Conservation (phyloP, 2,329 filamentous ascomycete species). For the Neonectria hederae region DNA sequence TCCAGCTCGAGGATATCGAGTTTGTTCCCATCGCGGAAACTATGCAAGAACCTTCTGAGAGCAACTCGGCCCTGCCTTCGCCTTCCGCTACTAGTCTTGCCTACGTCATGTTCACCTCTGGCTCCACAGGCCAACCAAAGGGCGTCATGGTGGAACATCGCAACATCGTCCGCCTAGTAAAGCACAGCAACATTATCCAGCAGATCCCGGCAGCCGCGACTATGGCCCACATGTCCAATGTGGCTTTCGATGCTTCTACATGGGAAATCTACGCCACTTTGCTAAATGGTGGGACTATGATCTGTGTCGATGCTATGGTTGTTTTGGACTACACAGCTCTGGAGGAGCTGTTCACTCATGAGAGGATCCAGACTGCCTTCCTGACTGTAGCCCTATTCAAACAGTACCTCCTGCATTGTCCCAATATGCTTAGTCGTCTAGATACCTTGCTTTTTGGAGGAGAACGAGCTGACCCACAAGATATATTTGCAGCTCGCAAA, state of each 20-base stretch:
- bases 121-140: not conserved
- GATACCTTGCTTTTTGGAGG: slow-evolving; percentile 26
- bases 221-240: not conserved
- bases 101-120: slow-evolving; percentile 1
- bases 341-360: slow-evolving; percentile 13
- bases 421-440: slow-evolving; percentile 3
- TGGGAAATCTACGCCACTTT: not conserved
- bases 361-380: slow-evolving; percentile 15
- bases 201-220: not conserved
- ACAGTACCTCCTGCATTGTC: slow-evolving; percentile 28
- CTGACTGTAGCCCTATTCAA: slow-evolving; percentile 33
- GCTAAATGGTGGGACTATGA: not conserved
- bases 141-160: not conserved
- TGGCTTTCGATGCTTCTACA: not conserved
- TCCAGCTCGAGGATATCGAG: not conserved
- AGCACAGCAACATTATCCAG: not conserved
- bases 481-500: slow-evolving; percentile 2
- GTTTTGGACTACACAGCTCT: not conserved
- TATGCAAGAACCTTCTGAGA: not conserved
- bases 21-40: not conserved
- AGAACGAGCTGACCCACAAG: slow-evolving; percentile 27
- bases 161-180: not conserved
- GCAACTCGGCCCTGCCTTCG: not conserved
- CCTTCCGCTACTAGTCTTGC: not conserved
- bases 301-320: not conserved